Percentiles rank a stretch among this genome's conserved stretches.
phyloP scores from a whole-genome alignment of 768 basidiomycete species.

The Arthromyces matolae region DNA sequence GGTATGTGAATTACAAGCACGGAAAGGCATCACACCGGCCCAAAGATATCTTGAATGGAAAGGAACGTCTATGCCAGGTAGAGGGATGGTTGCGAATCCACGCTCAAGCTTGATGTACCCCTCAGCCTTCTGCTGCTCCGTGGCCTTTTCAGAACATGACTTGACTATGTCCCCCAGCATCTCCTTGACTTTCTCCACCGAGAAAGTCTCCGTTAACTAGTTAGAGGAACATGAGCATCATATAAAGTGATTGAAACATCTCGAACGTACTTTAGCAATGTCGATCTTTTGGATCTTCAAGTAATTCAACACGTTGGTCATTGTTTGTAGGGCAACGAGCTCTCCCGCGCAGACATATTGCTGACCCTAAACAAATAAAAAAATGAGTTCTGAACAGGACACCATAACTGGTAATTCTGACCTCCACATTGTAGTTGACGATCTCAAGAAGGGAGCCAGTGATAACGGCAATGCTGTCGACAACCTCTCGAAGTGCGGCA shows the following conservation, averaged over 20 bases:
- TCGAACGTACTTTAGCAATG: constrained; percentile 60
- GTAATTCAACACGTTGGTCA: constrained; percentile 96
- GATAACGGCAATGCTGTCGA: constrained; percentile 78
- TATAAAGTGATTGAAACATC: constrained; percentile 1
- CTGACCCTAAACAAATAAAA: constrained; percentile 64
- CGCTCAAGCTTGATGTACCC: constrained; percentile 94
- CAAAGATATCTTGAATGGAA: constrained; percentile 99
- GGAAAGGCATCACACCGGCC: constrained; percentile 97
- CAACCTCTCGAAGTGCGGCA: constrained; percentile 93
- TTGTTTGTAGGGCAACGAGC: constrained; percentile 84
- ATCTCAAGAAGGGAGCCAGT: constrained; percentile 90
- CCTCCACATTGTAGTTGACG: constrained; percentile 95
- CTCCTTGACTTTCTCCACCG: constrained; percentile 91
- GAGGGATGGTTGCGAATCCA: constrained; percentile 92
- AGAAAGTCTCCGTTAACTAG: constrained; percentile 83
- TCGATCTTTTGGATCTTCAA: constrained; percentile 96
- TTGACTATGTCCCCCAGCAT: constrained; percentile 92
- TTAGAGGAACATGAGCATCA: constrained; percentile 3
- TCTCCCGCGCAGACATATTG: constrained; percentile 99
- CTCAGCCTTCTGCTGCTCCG: constrained; percentile 73
- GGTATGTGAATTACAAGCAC: constrained; percentile 69
- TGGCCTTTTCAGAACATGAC: constrained; percentile 70
- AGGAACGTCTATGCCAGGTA: constrained; percentile 97
- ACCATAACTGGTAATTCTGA: constrained; percentile 26
- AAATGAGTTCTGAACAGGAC: not conserved